Base-by-base conservation (phyloP, 352 stramenopile species). In the Pythium grandisporangium region DNA sequence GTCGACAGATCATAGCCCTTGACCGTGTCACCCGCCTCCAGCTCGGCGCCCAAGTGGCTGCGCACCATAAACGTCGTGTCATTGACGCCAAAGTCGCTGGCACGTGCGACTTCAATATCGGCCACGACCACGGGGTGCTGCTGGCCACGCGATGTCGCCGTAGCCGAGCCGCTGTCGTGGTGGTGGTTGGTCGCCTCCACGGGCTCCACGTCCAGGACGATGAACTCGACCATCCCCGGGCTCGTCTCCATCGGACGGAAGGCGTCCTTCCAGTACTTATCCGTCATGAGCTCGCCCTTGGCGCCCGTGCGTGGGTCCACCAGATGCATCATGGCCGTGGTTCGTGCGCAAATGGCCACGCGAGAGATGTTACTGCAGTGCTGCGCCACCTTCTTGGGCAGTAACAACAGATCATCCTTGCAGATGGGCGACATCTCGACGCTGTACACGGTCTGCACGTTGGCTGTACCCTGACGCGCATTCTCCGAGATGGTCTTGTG, bases 401-500 rank as follows among this genome's bases (percentile, higher is more conserved):
- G 36, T 0, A 84, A 21, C 1, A 92, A 41, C 40, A 92, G 43
- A 43, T 92, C 79, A 54, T 87, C 69, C 45, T 85, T 85, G 57
- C 66, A 86, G 20, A 92, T 65, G 0, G 76, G 76, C 37, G 61
- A 71, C 4, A 92, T 39, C 45, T 92, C 73, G 30, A 86, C 66
- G 39, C 66, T 72, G 50, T 70, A 83, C 17, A 73, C 84, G 12
- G 68, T 63, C 53, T 89, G 69, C 19, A 84, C 46, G 37, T 88
- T 85, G 43, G 66, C 66, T 1, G 68, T 84, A 32, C 57, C 51
- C 41, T 85, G 72, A 36, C 67, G 64, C 30, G 75, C 50, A 41
- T 92, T 76, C 56, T 84, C 69, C 4, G 70, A 85, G 22, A 92
- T 63, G 47, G 90, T 63, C 52, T 89, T 89, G 43, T 55, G 77